These are phyloP conservation scores for Mycena sp. DNA, from an alignment of 1,284 basidiomycete species.

Conservation along the genomic window DNA sequence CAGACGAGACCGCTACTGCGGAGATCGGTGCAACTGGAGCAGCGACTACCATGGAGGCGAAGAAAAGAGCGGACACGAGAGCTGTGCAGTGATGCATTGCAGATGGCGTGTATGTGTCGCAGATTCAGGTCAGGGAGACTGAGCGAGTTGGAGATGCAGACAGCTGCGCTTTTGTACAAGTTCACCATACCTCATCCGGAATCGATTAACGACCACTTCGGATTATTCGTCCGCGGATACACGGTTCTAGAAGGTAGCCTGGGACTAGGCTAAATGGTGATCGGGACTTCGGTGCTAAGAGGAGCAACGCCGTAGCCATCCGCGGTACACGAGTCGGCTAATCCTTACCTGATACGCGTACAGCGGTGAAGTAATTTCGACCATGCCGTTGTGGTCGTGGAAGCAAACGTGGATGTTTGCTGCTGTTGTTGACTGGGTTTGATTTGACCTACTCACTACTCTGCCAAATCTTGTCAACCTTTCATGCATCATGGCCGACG, in stretches of 20 bases:
- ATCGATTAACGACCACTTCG: slow-evolving; percentile 17
- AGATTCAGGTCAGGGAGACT: slow-evolving; percentile 19
- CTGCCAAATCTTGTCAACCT: neutral
- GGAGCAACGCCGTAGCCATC: slow-evolving; percentile 15
- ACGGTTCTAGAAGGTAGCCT: slow-evolving; percentile 26
- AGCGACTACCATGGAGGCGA: slow-evolving; percentile 20
- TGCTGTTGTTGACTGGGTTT: too few relatives aligned
- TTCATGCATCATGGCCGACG: too few relatives aligned
- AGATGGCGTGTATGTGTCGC: slow-evolving; percentile 1
- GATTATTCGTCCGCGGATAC: slow-evolving; percentile 27
- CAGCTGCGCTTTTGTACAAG: slow-evolving; percentile 26
- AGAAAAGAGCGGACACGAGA: slow-evolving; percentile 20
- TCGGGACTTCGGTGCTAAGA: slow-evolving; percentile 21
- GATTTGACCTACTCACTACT: too few relatives aligned
- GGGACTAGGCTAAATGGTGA: slow-evolving; percentile 20
- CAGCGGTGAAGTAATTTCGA: slow-evolving; percentile 9
- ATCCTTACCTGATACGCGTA: slow-evolving; percentile 25
- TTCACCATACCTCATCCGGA: slow-evolving; percentile 16
- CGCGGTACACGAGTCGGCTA: slow-evolving; percentile 20
- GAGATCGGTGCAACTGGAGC: slow-evolving; percentile 22
- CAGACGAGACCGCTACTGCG: neutral
- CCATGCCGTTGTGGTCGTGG: slow-evolving; percentile 20
- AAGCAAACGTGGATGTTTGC: slow-evolving; percentile 3
- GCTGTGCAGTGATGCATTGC: slow-evolving; percentile 21
- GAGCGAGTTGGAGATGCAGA: slow-evolving; percentile 16